Base-by-base conservation (phyloP, 2,329 filamentous ascomycete species). In the Cladosporium sp. region DNA sequence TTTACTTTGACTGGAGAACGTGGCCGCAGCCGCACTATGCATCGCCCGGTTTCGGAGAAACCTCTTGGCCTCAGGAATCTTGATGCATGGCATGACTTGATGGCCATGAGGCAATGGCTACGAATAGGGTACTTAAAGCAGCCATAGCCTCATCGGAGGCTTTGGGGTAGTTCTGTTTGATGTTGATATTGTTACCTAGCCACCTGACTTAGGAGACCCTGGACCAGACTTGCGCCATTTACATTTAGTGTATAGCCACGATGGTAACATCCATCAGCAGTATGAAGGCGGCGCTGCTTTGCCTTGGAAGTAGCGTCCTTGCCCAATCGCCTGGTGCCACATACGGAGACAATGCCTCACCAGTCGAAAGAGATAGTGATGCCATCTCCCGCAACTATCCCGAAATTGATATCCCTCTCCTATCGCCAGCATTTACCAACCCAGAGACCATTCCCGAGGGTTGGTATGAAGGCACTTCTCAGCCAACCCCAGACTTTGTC, bases 311-410 rank as follows among this genome's bases (percentile, higher is more conserved):
- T 36, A 48, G 45, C 18, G 36, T 48, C 18, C 25, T 48, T 12
- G 45, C 45, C n/a, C 45, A 48, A 13, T 22, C 20, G 3, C 27
- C 38, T n/a, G 45, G 38, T 25, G 35, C 45, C 6, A 48, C 45
- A 13, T 48, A 48, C n/a, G 45, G 45, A 15, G 36, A 48, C 13
- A 48, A 48, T 16, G 29, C 38, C 11, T 32, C 45, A 16, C 45
- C 45, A 8, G 36, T 40, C 25, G 19, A 20, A 11, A 48, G 39
- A 25, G 45, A 48, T 18, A 27, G 27, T 20, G 45, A 48, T 6
- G 36, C 36, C 13, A 62, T 68, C 50, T 62, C 62, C 18, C 56
- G 47, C 11, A 62, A 62, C 4, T 69, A 68, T 29, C 64, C 62
- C n/a, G 57, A 57, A 46, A 64, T 64, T 4, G 62, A 64, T 49